A percentile compares a stretch with the other conserved stretches of the same genome.
Evolutionary conservation across 148 eudicot species (phyloP).

Genomic region (Bassia scoparia): DNA sequence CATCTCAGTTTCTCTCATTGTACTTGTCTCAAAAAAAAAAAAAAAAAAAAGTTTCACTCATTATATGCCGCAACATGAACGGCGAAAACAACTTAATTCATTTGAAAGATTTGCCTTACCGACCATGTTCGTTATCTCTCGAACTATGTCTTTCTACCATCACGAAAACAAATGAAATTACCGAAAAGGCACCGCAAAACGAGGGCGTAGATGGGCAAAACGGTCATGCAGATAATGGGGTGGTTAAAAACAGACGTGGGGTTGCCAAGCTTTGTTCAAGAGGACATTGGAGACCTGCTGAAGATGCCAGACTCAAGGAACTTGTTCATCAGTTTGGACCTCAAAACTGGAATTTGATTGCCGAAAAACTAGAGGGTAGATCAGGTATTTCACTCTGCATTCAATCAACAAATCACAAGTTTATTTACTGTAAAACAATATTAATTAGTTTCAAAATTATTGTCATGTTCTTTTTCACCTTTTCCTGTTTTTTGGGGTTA

Average conservation of each 20-base stretch:
- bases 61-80: no score
- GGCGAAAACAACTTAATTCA: no score
- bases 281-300: constrained; percentile 77
- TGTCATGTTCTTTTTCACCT: no score
- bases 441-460: no score
- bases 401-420: no score
- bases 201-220: background rate
- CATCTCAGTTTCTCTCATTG: background rate
- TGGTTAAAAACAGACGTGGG: background rate
- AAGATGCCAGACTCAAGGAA: constrained; percentile 62
- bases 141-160: constrained; percentile 24
- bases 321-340: constrained; percentile 61
- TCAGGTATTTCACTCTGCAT: constrained; percentile 35
- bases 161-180: background rate
- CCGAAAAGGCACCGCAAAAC: constrained; percentile 21
- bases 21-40: background rate
- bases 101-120: background rate
- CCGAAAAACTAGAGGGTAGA: constrained; percentile 56
- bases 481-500: no score
- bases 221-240: background rate
- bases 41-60: no score
- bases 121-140: background rate
- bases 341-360: constrained; percentile 76
- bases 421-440: no score
- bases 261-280: constrained; percentile 46